Percentiles rank a stretch among this genome's conserved stretches.
Conservation (phyloP, 1,284 basidiomycete genomes). For the Thelephora terrestris region DNA sequence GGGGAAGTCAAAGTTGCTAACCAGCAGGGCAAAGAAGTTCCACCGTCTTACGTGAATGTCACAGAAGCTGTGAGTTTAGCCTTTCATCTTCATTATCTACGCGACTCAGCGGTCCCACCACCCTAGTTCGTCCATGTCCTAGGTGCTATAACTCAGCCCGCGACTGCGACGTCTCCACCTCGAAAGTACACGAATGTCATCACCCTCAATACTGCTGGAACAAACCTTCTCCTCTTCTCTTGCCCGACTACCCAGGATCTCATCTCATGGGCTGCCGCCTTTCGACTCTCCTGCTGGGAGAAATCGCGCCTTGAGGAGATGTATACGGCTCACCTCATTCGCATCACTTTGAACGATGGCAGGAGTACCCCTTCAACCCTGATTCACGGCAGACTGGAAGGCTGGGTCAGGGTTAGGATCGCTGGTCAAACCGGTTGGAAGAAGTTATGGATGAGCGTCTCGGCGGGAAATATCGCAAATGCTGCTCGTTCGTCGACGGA, state of each 20-base stretch:
- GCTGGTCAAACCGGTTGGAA: conserved; percentile 97
- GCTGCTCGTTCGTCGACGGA: conserved; percentile 9
- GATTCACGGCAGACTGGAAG: conserved; percentile 73
- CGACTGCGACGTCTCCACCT: conserved; percentile 33
- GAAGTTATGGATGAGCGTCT: conserved; percentile 78
- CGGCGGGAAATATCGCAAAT: conserved; percentile 12
- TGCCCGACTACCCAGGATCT: conserved; percentile 65
- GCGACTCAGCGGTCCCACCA: neutral
- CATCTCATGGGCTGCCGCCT: conserved; percentile 84
- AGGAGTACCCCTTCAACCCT: conserved; percentile 60
- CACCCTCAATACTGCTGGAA: conserved; percentile 90
- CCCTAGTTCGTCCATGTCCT: conserved; percentile 61
- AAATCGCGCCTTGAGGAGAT: conserved; percentile 94
- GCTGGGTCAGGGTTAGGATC: conserved; percentile 86
- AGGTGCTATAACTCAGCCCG: conserved; percentile 58
- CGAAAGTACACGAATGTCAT: conserved; percentile 71
- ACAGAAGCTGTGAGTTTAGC: conserved; percentile 66
- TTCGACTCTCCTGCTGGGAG: conserved; percentile 91
- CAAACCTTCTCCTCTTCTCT: conserved; percentile 85
- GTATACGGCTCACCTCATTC: conserved; percentile 90
- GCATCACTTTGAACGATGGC: conserved; percentile 53
- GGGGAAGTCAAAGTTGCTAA: conserved; percentile 74
- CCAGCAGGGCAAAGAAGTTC: conserved; percentile 70
- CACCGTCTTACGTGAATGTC: conserved; percentile 78
- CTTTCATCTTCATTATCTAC: neutral